Evolutionary conservation across 176 grass and related monocot species (phyloP).

Genomic region (Rhynchospora pubera): DNA sequence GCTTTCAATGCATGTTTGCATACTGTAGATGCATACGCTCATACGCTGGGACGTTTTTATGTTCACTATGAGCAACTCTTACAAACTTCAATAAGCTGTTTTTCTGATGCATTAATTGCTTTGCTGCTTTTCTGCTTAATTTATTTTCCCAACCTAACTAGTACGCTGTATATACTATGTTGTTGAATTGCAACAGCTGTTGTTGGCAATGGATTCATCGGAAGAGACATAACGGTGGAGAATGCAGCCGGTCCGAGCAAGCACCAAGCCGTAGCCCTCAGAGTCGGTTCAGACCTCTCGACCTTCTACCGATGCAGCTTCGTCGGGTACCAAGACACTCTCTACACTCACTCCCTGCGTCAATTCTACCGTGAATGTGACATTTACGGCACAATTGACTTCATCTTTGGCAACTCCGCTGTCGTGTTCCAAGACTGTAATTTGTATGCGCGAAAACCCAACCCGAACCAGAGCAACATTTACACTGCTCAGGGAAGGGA

Average conservation of each 20-base stretch:
- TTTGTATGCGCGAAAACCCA: constrained; percentile 54
- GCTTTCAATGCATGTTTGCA: too few relatives aligned
- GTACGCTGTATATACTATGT: background rate
- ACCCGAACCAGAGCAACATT: constrained; percentile 51
- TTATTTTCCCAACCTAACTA: too few relatives aligned
- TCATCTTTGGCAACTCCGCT: constrained; percentile 69
- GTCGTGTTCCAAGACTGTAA: constrained; percentile 67
- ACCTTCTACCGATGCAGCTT: constrained; percentile 73
- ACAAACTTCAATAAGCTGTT: too few relatives aligned
- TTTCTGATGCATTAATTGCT: too few relatives aligned
- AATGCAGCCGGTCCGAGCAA: constrained; percentile 56
- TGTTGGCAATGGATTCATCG: constrained; percentile 55
- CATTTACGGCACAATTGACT: constrained; percentile 79
- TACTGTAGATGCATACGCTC: too few relatives aligned
- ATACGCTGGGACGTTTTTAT: too few relatives aligned
- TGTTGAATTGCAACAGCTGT: constrained; percentile 34
- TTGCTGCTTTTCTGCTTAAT: too few relatives aligned
- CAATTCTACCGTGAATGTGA: constrained; percentile 86
- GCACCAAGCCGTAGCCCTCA: constrained; percentile 73
- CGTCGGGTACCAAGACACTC: constrained; percentile 82
- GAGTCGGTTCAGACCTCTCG: constrained; percentile 48
- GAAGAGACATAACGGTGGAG: constrained; percentile 65
- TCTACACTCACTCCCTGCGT: constrained; percentile 72
- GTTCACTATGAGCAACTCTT: too few relatives aligned
- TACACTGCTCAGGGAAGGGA: constrained; percentile 68